Evolutionary conservation across 208 protist genomes (phyloP).

Genomic region (Borovskyia barvae): DNA sequence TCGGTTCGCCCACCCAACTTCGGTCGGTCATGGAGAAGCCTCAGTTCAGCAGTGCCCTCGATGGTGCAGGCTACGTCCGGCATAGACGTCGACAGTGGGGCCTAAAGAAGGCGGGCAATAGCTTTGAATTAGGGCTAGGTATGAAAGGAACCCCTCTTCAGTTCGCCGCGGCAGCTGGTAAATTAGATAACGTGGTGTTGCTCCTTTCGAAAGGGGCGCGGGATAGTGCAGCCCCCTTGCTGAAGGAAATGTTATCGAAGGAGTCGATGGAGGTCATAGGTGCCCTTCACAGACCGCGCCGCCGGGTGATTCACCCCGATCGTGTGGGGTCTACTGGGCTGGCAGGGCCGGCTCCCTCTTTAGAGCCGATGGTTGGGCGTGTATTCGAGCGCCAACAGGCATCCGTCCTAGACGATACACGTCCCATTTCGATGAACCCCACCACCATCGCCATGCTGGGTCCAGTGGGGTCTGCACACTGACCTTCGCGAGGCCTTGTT

Average conservation of each 20-base stretch:
- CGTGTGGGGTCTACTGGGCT: too few relatives aligned
- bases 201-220: conserved; percentile 58
- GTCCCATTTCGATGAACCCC: too few relatives aligned
- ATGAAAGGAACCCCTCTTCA: conserved; percentile 75
- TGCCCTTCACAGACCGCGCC: conserved; percentile 13
- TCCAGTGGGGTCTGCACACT: too few relatives aligned
- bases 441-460: too few relatives aligned
- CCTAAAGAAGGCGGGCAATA: conserved; percentile 40
- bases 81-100: conserved; percentile 69
- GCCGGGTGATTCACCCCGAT: neutral
- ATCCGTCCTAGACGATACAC: too few relatives aligned
- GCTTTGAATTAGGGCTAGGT: conserved; percentile 62
- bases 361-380: too few relatives aligned
- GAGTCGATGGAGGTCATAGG: conserved; percentile 22
- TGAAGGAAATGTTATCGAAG: conserved; percentile 62
- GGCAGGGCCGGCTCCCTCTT: too few relatives aligned
- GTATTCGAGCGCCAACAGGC: too few relatives aligned
- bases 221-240: conserved; percentile 35
- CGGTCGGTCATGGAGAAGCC: conserved; percentile 41
- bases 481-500: too few relatives aligned
- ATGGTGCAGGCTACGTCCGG: conserved; percentile 55
- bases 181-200: conserved; percentile 75
- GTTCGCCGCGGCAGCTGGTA: conserved; percentile 72
- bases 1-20: conserved; percentile 48
- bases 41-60: conserved; percentile 27